Evolutionary conservation across 768 basidiomycete species (phyloP).

Genomic region (Tricholoma matsutake): DNA sequence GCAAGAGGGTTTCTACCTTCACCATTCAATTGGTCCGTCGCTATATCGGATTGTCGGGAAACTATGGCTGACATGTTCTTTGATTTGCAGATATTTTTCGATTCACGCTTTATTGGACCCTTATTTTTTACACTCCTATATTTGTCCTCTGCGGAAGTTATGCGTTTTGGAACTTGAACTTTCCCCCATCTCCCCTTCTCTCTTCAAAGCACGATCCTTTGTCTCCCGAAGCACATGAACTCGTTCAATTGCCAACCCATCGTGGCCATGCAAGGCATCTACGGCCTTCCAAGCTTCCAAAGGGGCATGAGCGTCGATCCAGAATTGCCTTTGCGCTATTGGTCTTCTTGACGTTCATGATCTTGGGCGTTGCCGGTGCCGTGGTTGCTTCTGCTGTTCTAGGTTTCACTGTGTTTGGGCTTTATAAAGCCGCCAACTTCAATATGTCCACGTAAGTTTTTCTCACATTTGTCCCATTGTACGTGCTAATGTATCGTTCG

Average conservation of each 20-base stretch:
- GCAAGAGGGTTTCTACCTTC: constrained; percentile 41
- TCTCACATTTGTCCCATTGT: neutral
- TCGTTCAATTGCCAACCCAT: constrained; percentile 12
- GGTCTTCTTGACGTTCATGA: constrained; percentile 40
- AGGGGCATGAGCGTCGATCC: constrained; percentile 40
- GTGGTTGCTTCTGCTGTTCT: constrained; percentile 45
- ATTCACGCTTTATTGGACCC: constrained; percentile 52
- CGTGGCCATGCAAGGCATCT: constrained; percentile 2
- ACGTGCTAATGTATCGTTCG: neutral
- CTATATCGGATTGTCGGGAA: neutral
- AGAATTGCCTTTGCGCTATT: constrained; percentile 46
- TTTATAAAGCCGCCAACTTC: constrained; percentile 43
- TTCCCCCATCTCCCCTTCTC: constrained; percentile 33
- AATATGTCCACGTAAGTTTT: constrained; percentile 49
- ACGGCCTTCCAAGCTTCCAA: constrained; percentile 13
- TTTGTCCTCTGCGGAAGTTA: constrained; percentile 47
- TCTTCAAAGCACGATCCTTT: constrained; percentile 2
- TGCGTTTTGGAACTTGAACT: constrained; percentile 51
- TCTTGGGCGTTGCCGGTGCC: constrained; percentile 42
- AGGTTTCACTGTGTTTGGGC: constrained; percentile 41
- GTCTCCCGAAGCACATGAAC: constrained; percentile 9
- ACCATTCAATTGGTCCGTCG: constrained; percentile 34
- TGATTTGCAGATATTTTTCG: constrained; percentile 42
- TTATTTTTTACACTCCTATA: constrained; percentile 48
- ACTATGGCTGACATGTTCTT: neutral